Evolutionary conservation across 2,329 filamentous ascomycete species (phyloP), one percentile per base, ranked within the genome.

Genomic region (Aspergillus sp.): DNA sequence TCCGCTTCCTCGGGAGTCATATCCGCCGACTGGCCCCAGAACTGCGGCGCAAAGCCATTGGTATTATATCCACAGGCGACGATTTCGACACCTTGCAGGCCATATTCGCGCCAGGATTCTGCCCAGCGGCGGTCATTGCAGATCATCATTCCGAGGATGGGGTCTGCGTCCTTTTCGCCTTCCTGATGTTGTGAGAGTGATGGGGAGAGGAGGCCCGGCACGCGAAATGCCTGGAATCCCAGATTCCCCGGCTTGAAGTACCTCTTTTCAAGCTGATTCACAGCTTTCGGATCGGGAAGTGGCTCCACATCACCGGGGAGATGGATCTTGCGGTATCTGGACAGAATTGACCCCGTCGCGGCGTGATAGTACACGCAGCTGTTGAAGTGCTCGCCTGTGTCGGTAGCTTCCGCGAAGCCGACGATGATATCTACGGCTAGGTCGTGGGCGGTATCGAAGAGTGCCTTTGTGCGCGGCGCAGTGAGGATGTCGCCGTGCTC

Each of bases 321-420:
- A 64, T 85, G 83, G 2, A 85, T 75, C 68, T 86, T 86, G 61
- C 83, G 77, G 66, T 85, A 86, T 65, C 84, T 85, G 30, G 74
- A 75, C 21, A 85, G 67, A 6, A 83, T 75, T 48, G 73, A 66
- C 17, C 73, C 75, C 30, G 71, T 66, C 5, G 70, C 70, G 1
- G 78, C 79, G 2, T 81, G 83, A 69, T 80, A 85, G 66, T 85
- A 85, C 13, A 85, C 71, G 48, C 71, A 73, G 4, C 80, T 80
- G 68, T 86, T 86, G 69, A 81, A 86, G 49, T 82, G 75, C 5
- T 70, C 74, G 25, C 81, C 81, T 2, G 78, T 72, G 5, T 60
- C 25, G 30, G 79, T 77, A 3, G 79, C 75, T 66, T 86, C 84
- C 0, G 80, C 83, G 65, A 82, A 85, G 0, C 83, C 84, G 8